Base-by-base conservation (phyloP, 2,329 filamentous ascomycete genomes). In the Gaeumannomyces sp. region DNA sequence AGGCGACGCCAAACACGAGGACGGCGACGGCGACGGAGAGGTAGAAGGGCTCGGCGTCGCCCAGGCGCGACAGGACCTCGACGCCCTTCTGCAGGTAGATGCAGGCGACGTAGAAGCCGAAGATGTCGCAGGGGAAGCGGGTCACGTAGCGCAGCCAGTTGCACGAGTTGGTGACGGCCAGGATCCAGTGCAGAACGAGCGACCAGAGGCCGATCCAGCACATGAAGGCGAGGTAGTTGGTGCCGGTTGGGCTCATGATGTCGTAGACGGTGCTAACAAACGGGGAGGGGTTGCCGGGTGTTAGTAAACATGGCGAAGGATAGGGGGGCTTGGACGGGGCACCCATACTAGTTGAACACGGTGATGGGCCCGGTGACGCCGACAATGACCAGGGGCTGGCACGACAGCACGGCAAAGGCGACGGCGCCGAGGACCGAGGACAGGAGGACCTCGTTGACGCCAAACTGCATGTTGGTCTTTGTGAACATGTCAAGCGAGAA, bases 401-500 rank as follows among this genome's bases (percentile, higher is more conserved):
- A 91, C 10, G 92, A 89, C 67, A 92, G 83, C 1, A 96, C 69
- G 3, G 91, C 82, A 74, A 96, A 97, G 1, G 96, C 90, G 0
- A 94, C 86, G 7, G 91, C 85, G 2, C 90, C 93, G 10, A 97
- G 80, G 1, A 96, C 92, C 1, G 91, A 96, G 8, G 93, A 84
- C 53, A 97, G 80, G n/a, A 97, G 80, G 2, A 95, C 92, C 77
- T 97, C 93, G 74, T 96, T 96, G 65, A 97, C 92, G 62, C 93
- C 92, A 72, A 92, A 96, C 69, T 90, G 90, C 76, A 89, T 89
- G 67, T 89, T 81, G 0, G 92, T 97, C 77, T 93, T 94, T 67
- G 89, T 89, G 73, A 96, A 95, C 93, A 97, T 96, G 76, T 97
- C 92, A 64, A 96, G 82, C 1, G 91, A 95, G 77, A 96, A 96